Conservation (phyloP, 2,329 filamentous ascomycete genomes). For the Aspergillus flavus region DNA sequence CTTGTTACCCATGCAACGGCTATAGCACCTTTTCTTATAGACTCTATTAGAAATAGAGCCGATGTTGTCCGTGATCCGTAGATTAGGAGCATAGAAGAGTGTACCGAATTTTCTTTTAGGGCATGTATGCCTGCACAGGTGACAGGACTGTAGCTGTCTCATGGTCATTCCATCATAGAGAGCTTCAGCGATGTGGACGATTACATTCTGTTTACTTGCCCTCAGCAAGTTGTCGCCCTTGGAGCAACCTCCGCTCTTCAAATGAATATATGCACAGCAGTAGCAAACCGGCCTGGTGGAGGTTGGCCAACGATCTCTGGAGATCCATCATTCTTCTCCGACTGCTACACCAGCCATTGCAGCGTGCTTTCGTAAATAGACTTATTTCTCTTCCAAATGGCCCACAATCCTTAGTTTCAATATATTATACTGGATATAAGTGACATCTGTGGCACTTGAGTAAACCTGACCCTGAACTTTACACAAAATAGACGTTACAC, state of each 20-base stretch:
- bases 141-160: not conserved
- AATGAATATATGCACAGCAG: not conserved
- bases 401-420: not conserved
- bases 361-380: not conserved
- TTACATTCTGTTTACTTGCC: not conserved
- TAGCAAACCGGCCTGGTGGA: not conserved
- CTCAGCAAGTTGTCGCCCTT: not conserved
- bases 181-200: too few species aligned
- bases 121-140: not conserved
- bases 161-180: not conserved
- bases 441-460: too few species aligned
- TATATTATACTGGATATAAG: not conserved
- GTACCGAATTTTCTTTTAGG: not conserved
- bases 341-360: not conserved
- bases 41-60: not conserved
- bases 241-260: not conserved
- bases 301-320: not conserved
- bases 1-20: not conserved
- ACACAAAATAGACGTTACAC: not conserved
- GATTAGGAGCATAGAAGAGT: not conserved
- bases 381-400: not conserved
- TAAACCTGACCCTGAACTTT: not conserved
- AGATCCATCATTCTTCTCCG: not conserved
- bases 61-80: not conserved
- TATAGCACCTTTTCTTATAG: not conserved